phyloP scores from a whole-genome alignment of 768 basidiomycete genomes.

The Tylopilus intermedius region DNA sequence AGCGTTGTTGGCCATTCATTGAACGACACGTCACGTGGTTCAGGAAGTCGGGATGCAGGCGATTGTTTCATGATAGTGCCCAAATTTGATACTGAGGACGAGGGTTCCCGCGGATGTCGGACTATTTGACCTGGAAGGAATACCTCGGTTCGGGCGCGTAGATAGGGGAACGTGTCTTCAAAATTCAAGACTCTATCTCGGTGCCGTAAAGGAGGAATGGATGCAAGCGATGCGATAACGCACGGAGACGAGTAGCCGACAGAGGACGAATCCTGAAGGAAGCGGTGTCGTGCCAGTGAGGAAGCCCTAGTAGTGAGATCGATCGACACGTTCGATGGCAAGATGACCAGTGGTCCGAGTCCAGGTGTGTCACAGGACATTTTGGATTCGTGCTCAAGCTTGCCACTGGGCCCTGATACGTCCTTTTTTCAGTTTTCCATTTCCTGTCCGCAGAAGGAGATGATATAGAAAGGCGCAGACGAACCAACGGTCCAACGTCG shows the following conservation, averaged over 20 bases:
- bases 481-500: background rate
- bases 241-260: background rate
- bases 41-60: background rate
- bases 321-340: background rate
- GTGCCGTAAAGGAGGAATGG: conserved; percentile 12
- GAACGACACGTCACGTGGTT: background rate
- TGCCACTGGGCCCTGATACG: background rate
- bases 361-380: background rate
- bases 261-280: background rate
- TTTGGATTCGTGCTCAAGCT: too few species aligned
- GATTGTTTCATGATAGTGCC: background rate
- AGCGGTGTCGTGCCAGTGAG: background rate
- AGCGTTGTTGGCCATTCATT: background rate
- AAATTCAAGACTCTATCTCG: background rate
- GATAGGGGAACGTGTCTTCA: conserved; percentile 13
- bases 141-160: background rate
- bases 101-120: conserved; percentile 4
- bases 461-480: background rate
- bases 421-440: background rate
- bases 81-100: background rate
- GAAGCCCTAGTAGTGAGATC: background rate
- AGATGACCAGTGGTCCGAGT: too few species aligned
- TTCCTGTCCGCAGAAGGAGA: background rate
- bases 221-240: conserved; percentile 10
- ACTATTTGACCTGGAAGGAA: background rate